Base-by-base conservation (phyloP, 306 rosid species). In the Cicer bijugum region DNA sequence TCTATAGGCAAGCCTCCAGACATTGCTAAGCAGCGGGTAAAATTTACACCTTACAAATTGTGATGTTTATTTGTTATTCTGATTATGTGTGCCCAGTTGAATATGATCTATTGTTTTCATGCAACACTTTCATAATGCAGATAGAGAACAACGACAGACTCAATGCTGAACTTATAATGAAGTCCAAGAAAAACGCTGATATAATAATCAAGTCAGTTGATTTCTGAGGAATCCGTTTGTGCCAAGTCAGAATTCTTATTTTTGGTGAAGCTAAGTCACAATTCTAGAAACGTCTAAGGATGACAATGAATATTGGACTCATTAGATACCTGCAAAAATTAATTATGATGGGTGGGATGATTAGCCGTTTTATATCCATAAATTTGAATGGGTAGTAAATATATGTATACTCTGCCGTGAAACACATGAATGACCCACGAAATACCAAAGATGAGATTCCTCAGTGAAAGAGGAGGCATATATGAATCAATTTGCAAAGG, bases 181-280 rank as follows among this genome's bases (percentile, higher is more conserved):
- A 91, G 85, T 89, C 92, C 58, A 91, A 87, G 90, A 84, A 73
- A 82, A 91, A 89, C 64, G 93, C 92, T 50, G 92, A 91, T 84
- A 40, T 89, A 71, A 72, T 91, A 62, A 91, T 93, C 61, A 83
- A 82, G 70, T 93, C 98, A 6, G 81, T 93, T 59, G 96, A 91
- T 79, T 80, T 83, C 79, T 91, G 84, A 89, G 64, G 61, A 84
- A 69, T 75, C 62, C 8, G 53, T 62, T 50, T 46, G 69, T 20
- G 45, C 45, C 5, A 43, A 6, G 17, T 46, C 44, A 72, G 57
- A 23, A 10, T 57, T 57, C 11, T 12, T 57, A 3, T 57, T 28
- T 3, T 28, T 28, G 5, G 35, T 28, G 35, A 28, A 28, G 35
- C 5, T 28, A 28, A 28, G 35, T 28, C 35, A 28, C 35, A 28